Percentiles rank a stretch among this genome's conserved stretches.
Conservation (phyloP, 2,329 filamentous ascomycete species). For the Chrysoporthe deuterocubensis region DNA sequence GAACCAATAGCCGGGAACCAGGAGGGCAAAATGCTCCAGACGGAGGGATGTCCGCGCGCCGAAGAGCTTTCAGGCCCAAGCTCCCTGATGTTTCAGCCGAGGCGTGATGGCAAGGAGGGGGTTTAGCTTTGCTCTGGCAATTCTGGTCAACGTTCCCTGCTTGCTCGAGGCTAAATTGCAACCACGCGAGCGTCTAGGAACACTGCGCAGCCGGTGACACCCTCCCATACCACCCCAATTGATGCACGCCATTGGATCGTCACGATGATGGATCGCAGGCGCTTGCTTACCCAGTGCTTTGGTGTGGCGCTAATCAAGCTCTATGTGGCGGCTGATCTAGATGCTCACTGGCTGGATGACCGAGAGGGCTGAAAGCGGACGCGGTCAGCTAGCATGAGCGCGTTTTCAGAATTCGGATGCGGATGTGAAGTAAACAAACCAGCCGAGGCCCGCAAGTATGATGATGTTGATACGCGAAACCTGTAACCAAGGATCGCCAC, state of each 20-base stretch:
- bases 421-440: constrained; percentile 28
- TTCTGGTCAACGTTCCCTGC: constrained; percentile 15
- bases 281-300: constrained; percentile 2
- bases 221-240: constrained; percentile 1
- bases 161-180: constrained; percentile 14
- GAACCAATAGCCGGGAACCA: neutral
- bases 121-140: constrained; percentile 2
- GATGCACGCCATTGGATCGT: constrained; percentile 8
- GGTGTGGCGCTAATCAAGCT: constrained; percentile 2
- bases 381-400: constrained; percentile 14
- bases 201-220: constrained; percentile 7
- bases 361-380: neutral
- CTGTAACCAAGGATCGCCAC: neutral
- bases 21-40: neutral
- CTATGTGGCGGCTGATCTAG: neutral
- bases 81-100: constrained; percentile 26
- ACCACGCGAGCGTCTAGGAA: constrained; percentile 19
- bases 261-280: constrained; percentile 5
- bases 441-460: constrained; percentile 8
- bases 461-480: constrained; percentile 12
- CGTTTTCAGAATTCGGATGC: constrained; percentile 6
- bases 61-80: constrained; percentile 1
- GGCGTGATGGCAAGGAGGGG: constrained; percentile 12
- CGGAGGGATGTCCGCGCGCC: neutral
- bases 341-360: neutral